Conservation (phyloP, 2,329 filamentous ascomycete species). For the Xenosphaeropsis pyriputrescens region DNA sequence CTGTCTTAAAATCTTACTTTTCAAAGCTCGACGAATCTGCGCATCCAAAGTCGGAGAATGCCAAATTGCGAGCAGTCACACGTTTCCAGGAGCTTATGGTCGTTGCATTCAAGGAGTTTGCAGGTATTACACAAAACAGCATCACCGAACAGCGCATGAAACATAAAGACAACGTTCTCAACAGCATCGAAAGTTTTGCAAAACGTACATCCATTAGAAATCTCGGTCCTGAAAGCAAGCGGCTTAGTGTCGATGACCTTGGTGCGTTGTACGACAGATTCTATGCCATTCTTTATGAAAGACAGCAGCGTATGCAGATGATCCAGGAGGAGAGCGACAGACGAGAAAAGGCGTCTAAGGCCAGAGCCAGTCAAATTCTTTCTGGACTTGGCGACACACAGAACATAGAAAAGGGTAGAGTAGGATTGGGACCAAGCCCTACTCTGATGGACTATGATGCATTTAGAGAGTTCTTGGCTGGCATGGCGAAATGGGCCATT, state of each 20-base stretch:
- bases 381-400: slow-evolving; percentile 23
- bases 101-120: slow-evolving; percentile 96
- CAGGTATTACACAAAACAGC: slow-evolving; percentile 83
- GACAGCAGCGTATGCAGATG: slow-evolving; percentile 68
- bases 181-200: slow-evolving; percentile 93
- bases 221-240: slow-evolving; percentile 88
- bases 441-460: slow-evolving; percentile 96
- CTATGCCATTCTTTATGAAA: slow-evolving; percentile 81
- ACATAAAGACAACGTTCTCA: slow-evolving; percentile 87
- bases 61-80: slow-evolving; percentile 86
- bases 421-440: slow-evolving; percentile 77
- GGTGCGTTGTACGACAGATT: slow-evolving; percentile 89
- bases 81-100: slow-evolving; percentile 98
- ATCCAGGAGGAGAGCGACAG: slow-evolving; percentile 63
- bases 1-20: slow-evolving; percentile 90
- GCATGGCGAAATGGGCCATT: slow-evolving; percentile 83
- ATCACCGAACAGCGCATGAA: slow-evolving; percentile 80
- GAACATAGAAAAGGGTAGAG: slow-evolving; percentile 66
- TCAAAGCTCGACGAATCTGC: slow-evolving; percentile 86
- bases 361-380: slow-evolving; percentile 33
- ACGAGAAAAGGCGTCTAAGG: slow-evolving; percentile 44
- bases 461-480: slow-evolving; percentile 85
- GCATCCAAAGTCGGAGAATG: slow-evolving; percentile 88
- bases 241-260: slow-evolving; percentile 71
- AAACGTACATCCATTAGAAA: slow-evolving; percentile 95